Evolutionary conservation across 805 yeast genomes (phyloP).

Genomic region (Barnettozyma sucrosica): DNA sequence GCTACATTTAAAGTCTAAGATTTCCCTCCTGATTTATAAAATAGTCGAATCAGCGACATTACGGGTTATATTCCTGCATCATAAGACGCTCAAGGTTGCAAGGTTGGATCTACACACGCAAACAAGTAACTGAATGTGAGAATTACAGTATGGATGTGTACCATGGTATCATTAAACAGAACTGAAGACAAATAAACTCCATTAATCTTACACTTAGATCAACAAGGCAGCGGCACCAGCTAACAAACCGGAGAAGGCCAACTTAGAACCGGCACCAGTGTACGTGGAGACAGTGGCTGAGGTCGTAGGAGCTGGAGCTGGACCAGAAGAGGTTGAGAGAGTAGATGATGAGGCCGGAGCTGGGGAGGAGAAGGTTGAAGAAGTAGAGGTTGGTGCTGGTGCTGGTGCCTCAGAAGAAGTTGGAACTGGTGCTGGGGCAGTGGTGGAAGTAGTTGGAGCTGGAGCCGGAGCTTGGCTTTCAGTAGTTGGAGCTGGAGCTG

Average conservation of each 20-base stretch:
- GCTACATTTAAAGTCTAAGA: too few species aligned
- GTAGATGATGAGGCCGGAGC: neutral
- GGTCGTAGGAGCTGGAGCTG: neutral
- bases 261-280: conserved; percentile 1
- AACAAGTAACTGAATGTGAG: too few species aligned
- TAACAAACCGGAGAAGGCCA: conserved; percentile 1
- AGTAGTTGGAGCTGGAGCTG: neutral
- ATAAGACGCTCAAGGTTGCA: too few species aligned
- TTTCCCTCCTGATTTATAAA: too few species aligned
- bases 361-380: neutral
- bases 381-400: neutral
- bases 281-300: neutral
- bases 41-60: too few species aligned
- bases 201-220: too few species aligned
- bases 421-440: neutral
- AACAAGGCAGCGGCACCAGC: conserved; percentile 6
- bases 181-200: too few species aligned
- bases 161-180: too few species aligned
- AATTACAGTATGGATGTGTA: too few species aligned
- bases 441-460: neutral
- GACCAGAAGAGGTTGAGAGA: neutral
- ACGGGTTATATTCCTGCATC: too few species aligned
- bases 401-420: conserved; percentile 1
- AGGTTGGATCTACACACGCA: too few species aligned
- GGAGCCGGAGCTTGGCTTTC: neutral